Conservation (phyloP, 768 basidiomycete species). For the Russula vinacea region DNA sequence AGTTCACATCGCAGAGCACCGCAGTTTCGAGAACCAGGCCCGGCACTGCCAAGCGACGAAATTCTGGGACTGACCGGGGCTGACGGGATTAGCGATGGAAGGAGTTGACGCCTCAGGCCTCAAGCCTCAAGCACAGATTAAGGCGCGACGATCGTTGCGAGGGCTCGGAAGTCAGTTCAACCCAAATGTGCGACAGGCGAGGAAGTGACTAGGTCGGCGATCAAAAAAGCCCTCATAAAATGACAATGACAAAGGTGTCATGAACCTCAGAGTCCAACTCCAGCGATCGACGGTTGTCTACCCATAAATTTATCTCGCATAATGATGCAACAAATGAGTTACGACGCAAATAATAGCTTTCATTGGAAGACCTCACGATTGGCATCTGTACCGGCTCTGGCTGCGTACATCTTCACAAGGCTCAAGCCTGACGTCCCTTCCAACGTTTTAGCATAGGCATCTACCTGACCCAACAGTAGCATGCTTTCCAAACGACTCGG, state of each 20-base stretch:
- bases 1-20: neutral
- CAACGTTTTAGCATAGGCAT: constrained; percentile 77
- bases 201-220: neutral
- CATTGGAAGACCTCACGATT: constrained; percentile 22
- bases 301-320: constrained; percentile 1
- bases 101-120: neutral
- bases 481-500: constrained; percentile 86
- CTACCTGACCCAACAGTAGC: constrained; percentile 82
- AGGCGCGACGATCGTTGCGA: neutral
- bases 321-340: neutral
- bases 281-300: neutral
- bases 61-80: neutral
- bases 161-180: neutral
- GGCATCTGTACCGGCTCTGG: constrained; percentile 41
- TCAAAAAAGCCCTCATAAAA: neutral
- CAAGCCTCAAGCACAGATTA: neutral
- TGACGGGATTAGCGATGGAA: neutral
- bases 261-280: no score
- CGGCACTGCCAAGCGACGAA: neutral
- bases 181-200: neutral
- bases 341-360: neutral
- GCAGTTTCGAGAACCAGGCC: neutral
- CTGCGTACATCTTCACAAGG: constrained; percentile 84
- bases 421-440: constrained; percentile 56
- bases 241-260: no score